phyloP scores from a whole-genome alignment of 2,329 filamentous ascomycete genomes.

The Alternaria triticina region DNA sequence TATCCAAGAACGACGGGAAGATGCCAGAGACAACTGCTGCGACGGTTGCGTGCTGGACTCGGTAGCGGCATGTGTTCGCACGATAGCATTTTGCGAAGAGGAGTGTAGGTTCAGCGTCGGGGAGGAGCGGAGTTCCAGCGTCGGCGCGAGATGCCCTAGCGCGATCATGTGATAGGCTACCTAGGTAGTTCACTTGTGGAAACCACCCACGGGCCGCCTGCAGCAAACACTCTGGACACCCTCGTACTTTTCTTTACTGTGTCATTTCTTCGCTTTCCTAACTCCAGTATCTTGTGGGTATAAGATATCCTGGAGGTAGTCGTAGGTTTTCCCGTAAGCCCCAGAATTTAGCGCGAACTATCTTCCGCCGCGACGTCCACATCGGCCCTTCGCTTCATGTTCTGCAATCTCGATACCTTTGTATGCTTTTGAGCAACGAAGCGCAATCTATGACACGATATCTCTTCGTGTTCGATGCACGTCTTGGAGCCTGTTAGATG shows the following conservation, averaged over 20 bases:
- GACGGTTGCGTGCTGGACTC: neutral
- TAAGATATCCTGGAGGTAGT: neutral
- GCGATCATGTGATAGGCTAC: neutral
- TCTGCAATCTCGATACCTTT: neutral
- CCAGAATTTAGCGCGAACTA: neutral
- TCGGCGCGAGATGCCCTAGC: neutral
- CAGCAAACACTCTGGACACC: neutral
- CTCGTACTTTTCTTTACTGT: neutral
- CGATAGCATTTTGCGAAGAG: neutral
- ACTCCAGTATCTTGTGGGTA: too few relatives aligned
- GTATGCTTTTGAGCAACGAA: neutral
- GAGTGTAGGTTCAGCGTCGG: too few relatives aligned
- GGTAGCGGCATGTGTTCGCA: neutral
- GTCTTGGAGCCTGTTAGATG: neutral
- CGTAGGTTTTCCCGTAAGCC: neutral
- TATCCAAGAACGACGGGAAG: fast-evolving
- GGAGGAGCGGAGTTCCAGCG: neutral
- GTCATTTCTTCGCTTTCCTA: neutral
- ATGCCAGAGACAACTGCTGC: neutral
- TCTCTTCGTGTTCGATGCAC: neutral
- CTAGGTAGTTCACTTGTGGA: neutral
- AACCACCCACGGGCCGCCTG: neutral
- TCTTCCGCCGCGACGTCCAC: neutral
- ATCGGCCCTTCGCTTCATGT: neutral
- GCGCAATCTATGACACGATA: neutral